Base-by-base conservation (phyloP, 2,329 filamentous ascomycete species). In the Botryotinia narcissicola region DNA sequence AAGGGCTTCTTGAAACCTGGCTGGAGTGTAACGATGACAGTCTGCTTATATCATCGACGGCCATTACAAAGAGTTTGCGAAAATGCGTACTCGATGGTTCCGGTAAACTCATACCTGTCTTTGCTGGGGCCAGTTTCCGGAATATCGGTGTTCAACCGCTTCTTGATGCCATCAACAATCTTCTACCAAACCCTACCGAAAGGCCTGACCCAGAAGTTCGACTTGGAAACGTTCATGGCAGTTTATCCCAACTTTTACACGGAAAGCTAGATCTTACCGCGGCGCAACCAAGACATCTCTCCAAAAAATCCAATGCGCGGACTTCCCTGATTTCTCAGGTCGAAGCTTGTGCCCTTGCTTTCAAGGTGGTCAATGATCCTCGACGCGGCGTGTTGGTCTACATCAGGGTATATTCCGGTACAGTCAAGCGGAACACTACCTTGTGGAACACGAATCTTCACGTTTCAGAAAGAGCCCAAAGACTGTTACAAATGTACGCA, bases 141-240 rank as follows among this genome's bases (percentile, higher is more conserved):
- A 97, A 98, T 77, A 93, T 98, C 75, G 96, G 96, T 12, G 94
- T 98, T 6, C 94, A 98, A 81, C 94, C 95, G 42, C 85, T 99
- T 35, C 87, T 98, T 71, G 94, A 98, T 81, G 93, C 93, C 54
- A 90, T 98, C 20, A 89, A 94, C 14, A 93, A 98, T 79, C 91
- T 98, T 63, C 86, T 98, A 3, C 96, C 96, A 0, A 93, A 90
- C 76, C 96, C 96, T 0, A 84, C 87, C 1, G 94, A 98, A 80
- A 87, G 93, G 29, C 92, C 93, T 14, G 92, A 95, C 79, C 88
- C 94, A 0, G 90, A 94, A 78, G 89, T 98, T 70, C 92, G 89
- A 70, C 84, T 95, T 4, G 91, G 90, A 0, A 82, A 83, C 54
- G 84, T 84, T 59, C 87, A 84, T 73, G 87, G 88, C n/a, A 85